These are phyloP conservation scores for Pichia sp. DNA, from an alignment of 1,139 yeast genomes.

Conservation along the genomic window DNA sequence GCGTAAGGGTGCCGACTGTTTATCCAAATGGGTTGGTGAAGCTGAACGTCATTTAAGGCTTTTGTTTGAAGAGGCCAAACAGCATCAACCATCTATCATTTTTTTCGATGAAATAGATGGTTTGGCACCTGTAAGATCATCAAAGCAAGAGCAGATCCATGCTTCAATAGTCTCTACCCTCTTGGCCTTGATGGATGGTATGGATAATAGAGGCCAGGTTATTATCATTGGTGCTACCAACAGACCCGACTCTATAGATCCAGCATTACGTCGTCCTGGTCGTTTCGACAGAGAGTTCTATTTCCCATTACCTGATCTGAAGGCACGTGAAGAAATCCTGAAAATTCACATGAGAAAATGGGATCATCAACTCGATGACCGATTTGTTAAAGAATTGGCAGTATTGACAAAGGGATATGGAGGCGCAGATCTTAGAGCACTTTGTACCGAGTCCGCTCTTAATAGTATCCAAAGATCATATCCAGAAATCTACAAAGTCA, in stretches of 20 bases:
- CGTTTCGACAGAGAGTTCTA: constrained; percentile 95
- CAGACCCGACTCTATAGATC: constrained; percentile 96
- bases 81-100: constrained; percentile 91
- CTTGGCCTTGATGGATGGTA: constrained; percentile 96
- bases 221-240: constrained; percentile 98
- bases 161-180: constrained; percentile 95
- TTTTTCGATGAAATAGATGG: constrained; percentile 98
- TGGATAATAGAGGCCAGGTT: constrained; percentile 91
- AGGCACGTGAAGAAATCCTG: constrained; percentile 73
- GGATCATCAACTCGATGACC: constrained; percentile 41
- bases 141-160: constrained; percentile 96
- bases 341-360: constrained; percentile 85
- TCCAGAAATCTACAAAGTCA: constrained; percentile 85
- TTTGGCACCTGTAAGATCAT: constrained; percentile 93
- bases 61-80: constrained; percentile 91
- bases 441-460: constrained; percentile 94
- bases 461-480: constrained; percentile 74
- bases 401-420: constrained; percentile 91
- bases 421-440: constrained; percentile 93
- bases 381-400: constrained; percentile 66
- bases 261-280: constrained; percentile 96
- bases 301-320: constrained; percentile 85
- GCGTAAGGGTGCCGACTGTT: constrained; percentile 97
- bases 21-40: constrained; percentile 99
- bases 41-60: constrained; percentile 92